phyloP scores from a whole-genome alignment of 495 filamentous ascomycete species.

The Mycothermus thermophilus region DNA sequence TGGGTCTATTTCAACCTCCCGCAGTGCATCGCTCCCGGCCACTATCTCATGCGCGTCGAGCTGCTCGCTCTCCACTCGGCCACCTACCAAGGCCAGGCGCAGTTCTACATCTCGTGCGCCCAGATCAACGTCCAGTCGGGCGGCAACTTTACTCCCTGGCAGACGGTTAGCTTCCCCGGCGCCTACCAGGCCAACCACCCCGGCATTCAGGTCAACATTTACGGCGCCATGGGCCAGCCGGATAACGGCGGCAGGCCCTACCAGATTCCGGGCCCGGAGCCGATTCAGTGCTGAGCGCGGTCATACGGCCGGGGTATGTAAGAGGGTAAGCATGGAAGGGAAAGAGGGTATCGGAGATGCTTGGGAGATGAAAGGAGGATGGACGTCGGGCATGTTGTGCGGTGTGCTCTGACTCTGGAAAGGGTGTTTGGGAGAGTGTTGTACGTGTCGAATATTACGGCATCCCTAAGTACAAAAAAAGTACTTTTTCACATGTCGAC shows the following conservation, averaged over 20 bases:
- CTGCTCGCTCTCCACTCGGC: constrained; percentile 40
- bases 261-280: constrained; percentile 29
- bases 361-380: too few relatives aligned
- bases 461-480: too few relatives aligned
- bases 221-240: constrained; percentile 31
- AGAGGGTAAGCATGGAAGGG: too few relatives aligned
- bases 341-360: too few relatives aligned
- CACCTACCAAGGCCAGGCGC: constrained; percentile 28
- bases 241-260: constrained; percentile 35
- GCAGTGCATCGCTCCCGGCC: constrained; percentile 33
- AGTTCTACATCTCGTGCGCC: constrained; percentile 44
- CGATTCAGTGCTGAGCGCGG: constrained; percentile 26
- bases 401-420: too few relatives aligned
- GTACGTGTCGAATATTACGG: too few relatives aligned
- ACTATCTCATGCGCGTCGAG: constrained; percentile 43
- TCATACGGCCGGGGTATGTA: too few relatives aligned
- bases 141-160: constrained; percentile 27
- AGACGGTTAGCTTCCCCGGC: constrained; percentile 43
- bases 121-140: constrained; percentile 40
- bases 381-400: too few relatives aligned
- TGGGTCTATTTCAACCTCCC: constrained; percentile 36
- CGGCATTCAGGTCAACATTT: constrained; percentile 42
- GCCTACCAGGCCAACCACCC: constrained; percentile 37
- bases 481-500: too few relatives aligned
- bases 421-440: too few relatives aligned